phyloP scores from a whole-genome alignment of 148 eudicot species.

The Mesembryanthemum crystallinum region DNA sequence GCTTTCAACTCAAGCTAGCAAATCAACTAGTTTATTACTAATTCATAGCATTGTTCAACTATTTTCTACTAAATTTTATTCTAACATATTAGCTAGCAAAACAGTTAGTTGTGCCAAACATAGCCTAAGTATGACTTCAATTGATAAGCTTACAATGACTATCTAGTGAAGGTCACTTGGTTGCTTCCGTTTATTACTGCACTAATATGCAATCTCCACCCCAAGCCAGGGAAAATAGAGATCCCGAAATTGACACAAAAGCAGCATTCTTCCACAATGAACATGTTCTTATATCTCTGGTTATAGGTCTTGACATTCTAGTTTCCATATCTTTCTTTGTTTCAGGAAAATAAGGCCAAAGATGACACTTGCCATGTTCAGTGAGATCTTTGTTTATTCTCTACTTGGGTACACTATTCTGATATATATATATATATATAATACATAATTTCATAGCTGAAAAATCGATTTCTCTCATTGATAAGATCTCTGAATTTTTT shows the following conservation, averaged over 20 bases:
- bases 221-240: not conserved
- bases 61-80: too few relatives aligned
- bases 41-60: too few relatives aligned
- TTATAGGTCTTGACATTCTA: not conserved
- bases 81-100: too few relatives aligned
- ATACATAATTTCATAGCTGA: not conserved
- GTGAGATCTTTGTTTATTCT: slow-evolving; percentile 40
- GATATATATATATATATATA: too few relatives aligned
- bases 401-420: slow-evolving; percentile 40
- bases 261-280: not conserved
- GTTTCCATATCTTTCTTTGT: slow-evolving; percentile 3
- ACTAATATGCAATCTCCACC: not conserved
- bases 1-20: too few relatives aligned
- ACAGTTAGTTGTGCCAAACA: too few relatives aligned
- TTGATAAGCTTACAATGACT: not conserved
- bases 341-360: slow-evolving; percentile 51
- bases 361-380: slow-evolving; percentile 36
- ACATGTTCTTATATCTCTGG: not conserved
- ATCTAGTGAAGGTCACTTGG: not conserved
- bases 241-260: not conserved
- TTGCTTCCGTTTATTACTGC: not conserved
- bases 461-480: not conserved
- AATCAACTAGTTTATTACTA: too few relatives aligned
- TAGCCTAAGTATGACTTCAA: not conserved
- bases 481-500: not conserved